These are phyloP conservation scores for Penicillium chermesinum DNA, from an alignment of 495 filamentous ascomycete species.

Conservation along the genomic window DNA sequence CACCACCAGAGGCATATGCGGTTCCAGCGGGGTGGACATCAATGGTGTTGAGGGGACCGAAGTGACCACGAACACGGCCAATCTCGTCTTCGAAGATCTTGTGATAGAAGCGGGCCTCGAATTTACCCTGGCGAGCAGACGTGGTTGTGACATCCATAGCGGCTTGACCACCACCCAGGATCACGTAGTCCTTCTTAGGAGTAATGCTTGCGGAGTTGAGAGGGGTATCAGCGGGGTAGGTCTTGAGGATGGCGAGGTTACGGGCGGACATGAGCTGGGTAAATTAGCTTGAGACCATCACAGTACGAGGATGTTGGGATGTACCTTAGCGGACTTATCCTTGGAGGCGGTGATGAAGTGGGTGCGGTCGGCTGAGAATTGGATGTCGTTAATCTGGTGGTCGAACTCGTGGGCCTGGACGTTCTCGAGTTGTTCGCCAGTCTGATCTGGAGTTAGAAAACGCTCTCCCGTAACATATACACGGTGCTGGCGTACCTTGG, in stretches of 20 bases:
- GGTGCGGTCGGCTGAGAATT: constrained; percentile 89
- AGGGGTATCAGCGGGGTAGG: constrained; percentile 88
- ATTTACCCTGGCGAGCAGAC: constrained; percentile 88
- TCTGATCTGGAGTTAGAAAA: constrained; percentile 43
- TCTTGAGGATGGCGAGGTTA: constrained; percentile 88
- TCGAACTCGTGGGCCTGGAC: constrained; percentile 77
- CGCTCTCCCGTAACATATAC: background rate
- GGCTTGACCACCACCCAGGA: constrained; percentile 94
- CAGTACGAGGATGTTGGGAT: constrained; percentile 5
- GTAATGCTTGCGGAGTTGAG: constrained; percentile 93
- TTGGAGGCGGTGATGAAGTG: constrained; percentile 98
- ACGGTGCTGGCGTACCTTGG: constrained; percentile 56
- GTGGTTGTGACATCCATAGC: constrained; percentile 99
- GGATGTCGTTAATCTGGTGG: constrained; percentile 82
- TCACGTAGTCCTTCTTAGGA: constrained; percentile 91
- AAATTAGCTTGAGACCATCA: constrained; percentile 7
- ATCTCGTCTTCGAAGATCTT: constrained; percentile 99
- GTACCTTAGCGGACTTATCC: constrained; percentile 92
- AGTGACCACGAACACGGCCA: constrained; percentile 91
- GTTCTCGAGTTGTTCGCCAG: constrained; percentile 75
- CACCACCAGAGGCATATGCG: constrained; percentile 88
- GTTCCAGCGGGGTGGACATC: constrained; percentile 85
- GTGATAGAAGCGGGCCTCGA: constrained; percentile 98
- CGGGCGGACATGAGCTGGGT: constrained; percentile 68
- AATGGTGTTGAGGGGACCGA: constrained; percentile 88